Base-by-base conservation (phyloP, 257 asterid species). In the Plantago ovata region DNA sequence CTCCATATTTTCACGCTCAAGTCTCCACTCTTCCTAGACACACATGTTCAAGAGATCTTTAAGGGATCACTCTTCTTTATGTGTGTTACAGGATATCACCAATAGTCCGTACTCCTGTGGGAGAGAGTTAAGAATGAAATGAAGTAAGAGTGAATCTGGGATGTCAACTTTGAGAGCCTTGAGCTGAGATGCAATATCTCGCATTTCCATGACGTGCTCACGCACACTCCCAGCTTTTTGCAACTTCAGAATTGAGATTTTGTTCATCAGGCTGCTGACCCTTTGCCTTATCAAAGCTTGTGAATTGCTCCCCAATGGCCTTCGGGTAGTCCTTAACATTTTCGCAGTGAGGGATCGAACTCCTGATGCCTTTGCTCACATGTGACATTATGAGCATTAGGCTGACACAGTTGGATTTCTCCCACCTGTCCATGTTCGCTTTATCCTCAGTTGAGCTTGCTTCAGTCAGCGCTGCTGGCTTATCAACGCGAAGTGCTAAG, bases 351-450 rank as follows among this genome's bases (percentile, higher is more conserved):
- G 50, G 50, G 1, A 44, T 44, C 5, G 50, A 44, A 4, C 50
- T 9, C 50, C 50, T 13, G 7, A 44, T 44, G 50, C 50, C 18
- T 44, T 44, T 44, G 50, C 50, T 44, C 50, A 44, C 50, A 44
- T 44, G 50, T 10, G 50, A 44, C 32, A 44, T 44, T 2, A 24
- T 24, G 18, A 44, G 50, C 21, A 44, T 44, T 16, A 44, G 50
- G 50, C 50, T 44, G 3, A 44, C 13, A 19, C 50, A 19, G 11
- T 44, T 44, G 18, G 50, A 44, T 44, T 9, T 44, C 5, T 44
- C 50, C 50, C 50, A 44, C 9, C 14, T 44, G 0, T 45, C 50
- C 13, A 13, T 13, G 12, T 11, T n/a, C 9, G 19, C 50, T 9
- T 45, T 45, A 5, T 48, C 54, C 24, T 48, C 54, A 48, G 11